Percentiles rank a stretch among this genome's conserved stretches.
Conservation (phyloP, 306 rosid genomes). For the Rosa rugosa region DNA sequence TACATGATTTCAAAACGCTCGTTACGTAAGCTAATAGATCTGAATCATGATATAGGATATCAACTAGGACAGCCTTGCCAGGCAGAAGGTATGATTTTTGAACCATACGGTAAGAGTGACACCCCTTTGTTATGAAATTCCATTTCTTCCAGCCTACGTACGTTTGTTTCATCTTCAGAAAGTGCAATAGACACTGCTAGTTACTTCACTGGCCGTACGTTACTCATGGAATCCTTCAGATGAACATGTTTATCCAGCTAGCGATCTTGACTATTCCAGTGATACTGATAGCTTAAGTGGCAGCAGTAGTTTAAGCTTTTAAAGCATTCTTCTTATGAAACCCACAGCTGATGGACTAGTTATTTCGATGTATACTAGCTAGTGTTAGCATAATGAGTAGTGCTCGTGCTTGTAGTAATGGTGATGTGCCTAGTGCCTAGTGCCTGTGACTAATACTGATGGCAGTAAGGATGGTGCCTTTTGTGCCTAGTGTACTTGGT, state of each 20-base stretch:
- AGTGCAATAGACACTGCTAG: constrained; percentile 85
- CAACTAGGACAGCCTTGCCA: constrained; percentile 97
- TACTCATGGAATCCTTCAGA: constrained; percentile 82
- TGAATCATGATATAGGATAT: constrained; percentile 60
- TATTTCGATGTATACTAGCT: too few relatives aligned
- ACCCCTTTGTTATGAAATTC: constrained; percentile 4
- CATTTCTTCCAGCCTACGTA: constrained; percentile 81
- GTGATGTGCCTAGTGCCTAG: too few relatives aligned
- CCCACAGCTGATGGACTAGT: too few relatives aligned
- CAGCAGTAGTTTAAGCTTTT: constrained; percentile 67
- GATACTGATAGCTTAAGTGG: constrained; percentile 95
- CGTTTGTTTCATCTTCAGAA: constrained; percentile 94
- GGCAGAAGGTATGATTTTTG: constrained; percentile 75
- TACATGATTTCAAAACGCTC: background rate
- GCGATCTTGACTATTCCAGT: constrained; percentile 84
- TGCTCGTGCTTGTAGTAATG: too few relatives aligned
- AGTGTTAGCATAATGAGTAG: too few relatives aligned
- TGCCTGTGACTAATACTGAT: too few relatives aligned
- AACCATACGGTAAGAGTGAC: constrained; percentile 4
- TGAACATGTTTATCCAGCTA: constrained; percentile 56
- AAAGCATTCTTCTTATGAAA: too few relatives aligned
- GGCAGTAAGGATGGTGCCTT: too few relatives aligned
- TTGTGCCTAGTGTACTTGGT: too few relatives aligned
- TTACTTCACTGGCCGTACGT: constrained; percentile 78
- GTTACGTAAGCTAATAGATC: constrained; percentile 17